A percentile compares a stretch with the other conserved stretches of the same genome.
These are phyloP conservation scores for Tulasnella sp. DNA, from an alignment of 768 basidiomycete genomes.

Conservation along the genomic window DNA sequence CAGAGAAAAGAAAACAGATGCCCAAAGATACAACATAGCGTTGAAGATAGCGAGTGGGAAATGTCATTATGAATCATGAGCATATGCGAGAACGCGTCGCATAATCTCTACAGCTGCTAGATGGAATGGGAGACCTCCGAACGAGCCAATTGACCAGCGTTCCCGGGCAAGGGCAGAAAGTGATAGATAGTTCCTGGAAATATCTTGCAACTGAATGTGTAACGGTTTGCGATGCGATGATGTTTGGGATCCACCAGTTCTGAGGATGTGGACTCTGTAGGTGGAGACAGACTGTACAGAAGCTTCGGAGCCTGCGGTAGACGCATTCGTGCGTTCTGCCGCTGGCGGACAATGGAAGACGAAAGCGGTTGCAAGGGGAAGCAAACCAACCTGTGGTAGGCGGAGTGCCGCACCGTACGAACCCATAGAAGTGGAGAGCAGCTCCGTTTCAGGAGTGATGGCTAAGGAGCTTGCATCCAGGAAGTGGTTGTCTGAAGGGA, in stretches of 20 bases:
- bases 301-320: slow-evolving; percentile 45
- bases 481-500: slow-evolving; percentile 47
- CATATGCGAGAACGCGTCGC: slow-evolving; percentile 28
- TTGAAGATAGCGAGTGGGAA: background rate
- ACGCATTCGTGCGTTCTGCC: slow-evolving; percentile 50
- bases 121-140: slow-evolving; percentile 66
- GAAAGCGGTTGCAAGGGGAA: slow-evolving; percentile 61
- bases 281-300: slow-evolving; percentile 1
- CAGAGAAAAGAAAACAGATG: background rate
- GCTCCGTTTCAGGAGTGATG: slow-evolving; percentile 43
- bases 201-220: slow-evolving; percentile 52
- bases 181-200: slow-evolving; percentile 70
- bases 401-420: slow-evolving; percentile 43
- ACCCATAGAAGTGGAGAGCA: slow-evolving; percentile 42
- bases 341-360: slow-evolving; percentile 61
- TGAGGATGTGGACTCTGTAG: slow-evolving; percentile 64
- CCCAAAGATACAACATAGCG: slow-evolving; percentile 6
- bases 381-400: slow-evolving; percentile 49
- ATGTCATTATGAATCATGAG: slow-evolving; percentile 22
- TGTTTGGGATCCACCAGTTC: slow-evolving; percentile 50
- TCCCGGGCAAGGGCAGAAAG: slow-evolving; percentile 62
- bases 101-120: slow-evolving; percentile 56
- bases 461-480: slow-evolving; percentile 44
- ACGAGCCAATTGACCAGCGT: slow-evolving; percentile 47
- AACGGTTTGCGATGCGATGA: slow-evolving; percentile 48